Base-by-base conservation (phyloP, 2,329 filamentous ascomycete genomes). In the Atkinsonella texensis region DNA sequence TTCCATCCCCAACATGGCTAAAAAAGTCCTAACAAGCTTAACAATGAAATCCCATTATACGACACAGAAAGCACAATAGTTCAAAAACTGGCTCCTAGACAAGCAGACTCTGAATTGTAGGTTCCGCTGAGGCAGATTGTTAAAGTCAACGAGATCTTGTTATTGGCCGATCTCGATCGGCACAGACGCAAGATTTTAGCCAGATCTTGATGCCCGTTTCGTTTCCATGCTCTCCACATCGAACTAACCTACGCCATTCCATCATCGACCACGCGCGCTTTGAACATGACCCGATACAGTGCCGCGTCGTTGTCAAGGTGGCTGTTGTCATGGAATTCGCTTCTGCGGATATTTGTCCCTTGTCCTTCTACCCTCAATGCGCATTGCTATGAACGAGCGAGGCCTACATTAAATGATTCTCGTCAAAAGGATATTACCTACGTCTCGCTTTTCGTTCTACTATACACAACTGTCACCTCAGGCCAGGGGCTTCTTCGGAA, bases 141-240 rank as follows among this genome's bases (percentile, higher is more conserved):
- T 17, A 40, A 40, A n/a, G 38, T 17, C 15, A 40, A 18, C 41
- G 41, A 20, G 38, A 40, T 10, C 8, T n/a, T 42, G 2, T 23
- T 13, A 31, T 15, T 49, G 31, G 41, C 12, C 18, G 15, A 44
- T 31, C 11, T 15, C 7, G 32, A 31, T 50, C 31, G 41, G 18
- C 18, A 35, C 1, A 8, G 28, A 28, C 5, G 28, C 4, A 28
- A 28, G 18, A 31, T 38, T 9, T 13, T 28, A 38, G 5, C 18
- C 13, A 64, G 65, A 68, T 68, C 65, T 55, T 53, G 52, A 58
- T 54, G 55, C 51, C 56, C 55, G 45, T 57, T 54, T 65, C 66
- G 43, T 58, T 53, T 65, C 66, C 57, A 62, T 61, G 58, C 57
- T 58, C 56, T 58, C 58, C 51, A 56, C 56, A 68, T 68, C 66